A percentile compares a stretch with the other conserved stretches of the same genome.
Evolutionary conservation across 23 red algal species (phyloP).

Genomic region (Gracilaria domingensis): DNA sequence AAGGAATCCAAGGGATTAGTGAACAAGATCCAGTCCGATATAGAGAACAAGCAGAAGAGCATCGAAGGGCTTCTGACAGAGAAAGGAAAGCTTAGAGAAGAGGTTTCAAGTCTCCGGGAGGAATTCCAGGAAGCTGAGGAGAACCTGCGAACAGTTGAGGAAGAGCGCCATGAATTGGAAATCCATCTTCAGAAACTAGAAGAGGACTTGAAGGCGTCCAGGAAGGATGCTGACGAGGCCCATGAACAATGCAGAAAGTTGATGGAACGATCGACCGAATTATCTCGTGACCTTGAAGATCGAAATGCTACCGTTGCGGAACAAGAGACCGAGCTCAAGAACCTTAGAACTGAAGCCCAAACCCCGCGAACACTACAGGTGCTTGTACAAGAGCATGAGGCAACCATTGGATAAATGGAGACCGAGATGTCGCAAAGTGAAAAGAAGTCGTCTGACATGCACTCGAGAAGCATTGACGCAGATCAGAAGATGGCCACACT

Average conservation of each 20-base stretch:
- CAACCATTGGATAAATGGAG: constrained; percentile 16
- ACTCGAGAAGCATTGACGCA: constrained; percentile 39
- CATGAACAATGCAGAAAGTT: constrained; percentile 4
- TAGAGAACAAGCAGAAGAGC: neutral
- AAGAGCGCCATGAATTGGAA: neutral
- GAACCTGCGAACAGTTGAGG: neutral
- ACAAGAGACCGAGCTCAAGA: neutral
- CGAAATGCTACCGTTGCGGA: neutral
- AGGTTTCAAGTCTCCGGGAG: neutral
- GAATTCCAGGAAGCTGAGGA: neutral
- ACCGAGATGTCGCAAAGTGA: constrained; percentile 2
- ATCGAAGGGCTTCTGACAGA: constrained; percentile 19
- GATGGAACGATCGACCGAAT: neutral
- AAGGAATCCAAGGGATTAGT: neutral
- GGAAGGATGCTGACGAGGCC: neutral
- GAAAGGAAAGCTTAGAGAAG: constrained; percentile 1
- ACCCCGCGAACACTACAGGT: neutral
- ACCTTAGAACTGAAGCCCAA: constrained; percentile 11
- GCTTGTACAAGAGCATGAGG: constrained; percentile 15
- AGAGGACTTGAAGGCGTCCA: neutral
- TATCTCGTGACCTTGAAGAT: neutral
- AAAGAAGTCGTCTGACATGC: constrained; percentile 18
- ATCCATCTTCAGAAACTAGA: neutral
- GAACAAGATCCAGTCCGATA: neutral
- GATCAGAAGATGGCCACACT: constrained; percentile 31